Conservation (phyloP, 441 rosid species). For the Jatropha podagrica region DNA sequence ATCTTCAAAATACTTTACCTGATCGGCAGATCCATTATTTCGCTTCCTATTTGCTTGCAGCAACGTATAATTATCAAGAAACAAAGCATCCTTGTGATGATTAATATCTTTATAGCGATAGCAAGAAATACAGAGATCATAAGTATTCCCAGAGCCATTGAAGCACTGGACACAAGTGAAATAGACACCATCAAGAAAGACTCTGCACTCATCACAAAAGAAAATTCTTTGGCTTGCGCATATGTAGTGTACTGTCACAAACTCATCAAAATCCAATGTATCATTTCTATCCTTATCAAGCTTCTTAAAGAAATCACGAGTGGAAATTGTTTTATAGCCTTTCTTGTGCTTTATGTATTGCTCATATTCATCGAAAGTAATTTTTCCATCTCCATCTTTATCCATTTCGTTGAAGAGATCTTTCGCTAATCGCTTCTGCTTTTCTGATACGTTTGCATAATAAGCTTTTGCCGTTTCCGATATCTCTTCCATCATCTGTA, state of each 20-base stretch:
- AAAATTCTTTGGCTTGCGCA: background rate
- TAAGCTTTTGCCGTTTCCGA: background rate
- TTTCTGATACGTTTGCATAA: background rate
- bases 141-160: background rate
- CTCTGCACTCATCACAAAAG: background rate
- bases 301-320: background rate
- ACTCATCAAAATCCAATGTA: slow-evolving; percentile 5
- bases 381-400: background rate
- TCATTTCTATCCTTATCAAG: background rate
- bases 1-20: background rate
- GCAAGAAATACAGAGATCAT: slow-evolving; percentile 6
- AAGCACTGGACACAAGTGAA: slow-evolving; percentile 18
- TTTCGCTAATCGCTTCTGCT: background rate
- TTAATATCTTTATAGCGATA: background rate
- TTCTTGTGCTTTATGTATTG: background rate
- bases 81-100: background rate
- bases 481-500: background rate
- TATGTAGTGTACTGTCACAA: background rate
- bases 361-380: background rate
- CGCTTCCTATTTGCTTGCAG: background rate
- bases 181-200: background rate
- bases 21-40: background rate
- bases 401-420: background rate
- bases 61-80: slow-evolving; percentile 9
- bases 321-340: background rate